These are phyloP conservation scores for Jasminum sambac DNA, from an alignment of 257 asterid species.

Conservation along the genomic window DNA sequence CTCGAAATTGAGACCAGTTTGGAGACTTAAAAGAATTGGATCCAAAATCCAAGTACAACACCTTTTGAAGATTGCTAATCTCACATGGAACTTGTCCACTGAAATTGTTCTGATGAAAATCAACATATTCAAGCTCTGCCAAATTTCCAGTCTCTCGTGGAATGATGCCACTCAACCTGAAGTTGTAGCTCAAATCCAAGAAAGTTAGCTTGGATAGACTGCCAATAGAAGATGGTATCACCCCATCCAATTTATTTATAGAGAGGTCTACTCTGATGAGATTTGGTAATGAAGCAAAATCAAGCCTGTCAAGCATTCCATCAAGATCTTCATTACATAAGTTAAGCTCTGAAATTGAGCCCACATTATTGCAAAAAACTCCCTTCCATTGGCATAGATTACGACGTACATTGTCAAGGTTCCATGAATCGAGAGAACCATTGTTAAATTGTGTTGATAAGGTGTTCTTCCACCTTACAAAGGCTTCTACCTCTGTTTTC, in stretches of 20 bases:
- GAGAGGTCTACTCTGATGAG: slow-evolving; percentile 52
- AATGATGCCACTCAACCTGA: slow-evolving; percentile 31
- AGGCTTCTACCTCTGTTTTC: slow-evolving; percentile 54
- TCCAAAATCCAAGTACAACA: slow-evolving; percentile 59
- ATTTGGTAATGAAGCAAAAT: slow-evolving; percentile 50
- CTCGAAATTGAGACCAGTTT: slow-evolving; percentile 55
- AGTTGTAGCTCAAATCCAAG: slow-evolving; percentile 69
- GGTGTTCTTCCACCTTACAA: slow-evolving; percentile 56
- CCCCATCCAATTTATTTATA: slow-evolving; percentile 48
- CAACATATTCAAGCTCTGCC: slow-evolving; percentile 45
- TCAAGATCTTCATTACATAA: slow-evolving; percentile 36
- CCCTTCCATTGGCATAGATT: slow-evolving; percentile 66
- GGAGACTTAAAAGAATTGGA: slow-evolving; percentile 53
- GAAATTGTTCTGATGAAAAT: slow-evolving; percentile 49
- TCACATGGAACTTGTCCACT: slow-evolving; percentile 53
- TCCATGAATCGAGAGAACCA: slow-evolving; percentile 54
- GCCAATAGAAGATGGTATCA: slow-evolving; percentile 60
- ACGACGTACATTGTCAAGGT: slow-evolving; percentile 34
- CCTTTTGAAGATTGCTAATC: slow-evolving; percentile 55
- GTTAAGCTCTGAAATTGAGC: slow-evolving; percentile 42
- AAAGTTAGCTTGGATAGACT: slow-evolving; percentile 40
- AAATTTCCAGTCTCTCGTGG: slow-evolving; percentile 65
- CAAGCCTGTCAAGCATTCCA: slow-evolving; percentile 42
- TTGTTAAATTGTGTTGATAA: slow-evolving; percentile 29
- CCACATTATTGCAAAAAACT: slow-evolving; percentile 42